Percentiles rank a stretch among this genome's conserved stretches.
These are phyloP conservation scores for Madurella fahalii DNA, from an alignment of 2,329 filamentous ascomycete genomes.

Conservation along the genomic window DNA sequence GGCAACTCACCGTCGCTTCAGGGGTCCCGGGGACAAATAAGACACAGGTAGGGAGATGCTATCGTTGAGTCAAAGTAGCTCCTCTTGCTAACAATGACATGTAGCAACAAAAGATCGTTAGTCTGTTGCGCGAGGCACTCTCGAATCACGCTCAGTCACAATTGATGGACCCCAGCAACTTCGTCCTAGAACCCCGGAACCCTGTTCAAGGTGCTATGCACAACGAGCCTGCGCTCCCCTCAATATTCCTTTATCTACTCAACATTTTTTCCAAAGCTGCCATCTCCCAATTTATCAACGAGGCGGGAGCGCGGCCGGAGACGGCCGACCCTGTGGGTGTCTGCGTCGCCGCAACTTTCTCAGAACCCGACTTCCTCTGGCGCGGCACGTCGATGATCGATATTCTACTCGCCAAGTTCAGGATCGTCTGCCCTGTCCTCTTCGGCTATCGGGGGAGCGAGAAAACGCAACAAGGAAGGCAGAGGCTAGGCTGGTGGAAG, in stretches of 20 bases:
- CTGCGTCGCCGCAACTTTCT: conserved; percentile 64
- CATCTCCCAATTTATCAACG: conserved; percentile 60
- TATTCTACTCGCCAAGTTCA: conserved; percentile 77
- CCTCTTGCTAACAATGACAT: background rate
- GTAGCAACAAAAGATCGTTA: conserved; percentile 42
- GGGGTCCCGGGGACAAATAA: conserved; percentile 39
- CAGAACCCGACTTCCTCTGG: conserved; percentile 58
- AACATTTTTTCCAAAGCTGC: conserved; percentile 67
- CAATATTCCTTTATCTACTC: conserved; percentile 65
- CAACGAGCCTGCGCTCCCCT: conserved; percentile 49
- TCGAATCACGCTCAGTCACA: conserved; percentile 44
- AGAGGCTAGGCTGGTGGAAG: conserved; percentile 69
- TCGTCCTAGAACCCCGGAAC: conserved; percentile 41
- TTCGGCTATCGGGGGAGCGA: conserved; percentile 80
- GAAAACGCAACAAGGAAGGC: conserved; percentile 62
- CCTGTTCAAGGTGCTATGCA: conserved; percentile 38
- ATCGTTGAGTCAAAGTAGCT: background rate
- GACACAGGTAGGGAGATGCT: conserved; percentile 41
- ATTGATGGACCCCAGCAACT: conserved; percentile 49
- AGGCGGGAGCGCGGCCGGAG: conserved; percentile 55
- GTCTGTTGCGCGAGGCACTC: conserved; percentile 49
- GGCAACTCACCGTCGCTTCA: conserved; percentile 58
- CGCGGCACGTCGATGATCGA: conserved; percentile 66
- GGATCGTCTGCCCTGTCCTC: conserved; percentile 74
- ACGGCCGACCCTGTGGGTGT: conserved; percentile 71